Evolutionary conservation across 2,329 filamentous ascomycete genomes (phyloP), one percentile per base, ranked within the genome.

Genomic region (Claviceps digitariae): DNA sequence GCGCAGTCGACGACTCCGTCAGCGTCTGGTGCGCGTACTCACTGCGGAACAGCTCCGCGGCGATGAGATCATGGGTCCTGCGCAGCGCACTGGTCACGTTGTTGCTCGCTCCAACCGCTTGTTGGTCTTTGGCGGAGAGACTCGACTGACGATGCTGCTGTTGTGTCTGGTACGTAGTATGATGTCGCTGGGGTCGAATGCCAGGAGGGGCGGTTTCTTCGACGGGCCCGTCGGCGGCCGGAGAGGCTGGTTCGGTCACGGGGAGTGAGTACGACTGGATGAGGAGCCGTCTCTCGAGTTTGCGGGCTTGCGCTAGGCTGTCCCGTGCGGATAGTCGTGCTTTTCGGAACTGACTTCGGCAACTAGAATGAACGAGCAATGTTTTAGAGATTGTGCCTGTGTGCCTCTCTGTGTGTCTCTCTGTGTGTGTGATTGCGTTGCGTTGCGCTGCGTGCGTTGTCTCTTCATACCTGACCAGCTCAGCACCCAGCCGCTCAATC

Each of bases 1-100:
- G 77, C 12, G 90, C 89, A 10, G 82, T 84, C 7, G 87, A 91
- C 2, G 86, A 90, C 71, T 93, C 84, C 56, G 84, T 83, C 61
- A 98, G 76, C 1, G 90, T 94, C 67, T 95, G 85, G 61, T 93
- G 85, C 20, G 91, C 91, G 65, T 95, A 97, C 62, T 87, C 84
- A 59, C 88, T 94, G 55, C 89, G 84, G 48, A 84, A 82, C 8
- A 98, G 79, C 73, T 96, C 90, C 4, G 82, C 77, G 58, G 87
- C 82, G 73, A 97, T 90, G 62, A 95, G 78, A 57, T 87, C 82
- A 69, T 97, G 90, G 6, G 91, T 94, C 56, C 90, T 78, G 56
- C 89, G 80, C 51, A 98, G 77, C 1, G 90, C 87, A 49, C 82
- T 75, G 3, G 91, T 97, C 52, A 97, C 86, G 72, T 94, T 88